phyloP scores from a whole-genome alignment of 257 asterid genomes.

The Primulina huaijiensis region DNA sequence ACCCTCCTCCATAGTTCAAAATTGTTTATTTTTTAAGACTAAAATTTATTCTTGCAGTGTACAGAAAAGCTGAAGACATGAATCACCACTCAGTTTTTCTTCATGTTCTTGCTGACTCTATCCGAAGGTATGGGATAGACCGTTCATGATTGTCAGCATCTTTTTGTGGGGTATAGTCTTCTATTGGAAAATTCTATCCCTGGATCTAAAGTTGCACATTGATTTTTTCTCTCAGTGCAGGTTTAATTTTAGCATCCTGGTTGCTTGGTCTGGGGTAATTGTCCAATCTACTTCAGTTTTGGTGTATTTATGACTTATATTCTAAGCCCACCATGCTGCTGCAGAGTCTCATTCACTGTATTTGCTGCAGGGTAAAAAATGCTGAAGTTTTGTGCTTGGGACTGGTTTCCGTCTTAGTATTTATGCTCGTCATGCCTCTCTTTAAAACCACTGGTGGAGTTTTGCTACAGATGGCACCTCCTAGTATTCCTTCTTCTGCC shows the following conservation, averaged over 20 bases:
- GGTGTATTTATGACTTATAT: conserved; percentile 11
- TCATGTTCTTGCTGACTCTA: conserved; percentile 95
- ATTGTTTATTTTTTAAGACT: neutral
- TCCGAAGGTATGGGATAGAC: conserved; percentile 65
- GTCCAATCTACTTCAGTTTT: neutral
- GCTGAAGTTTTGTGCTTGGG: conserved; percentile 97
- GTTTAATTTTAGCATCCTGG: conserved; percentile 95
- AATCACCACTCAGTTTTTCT: conserved; percentile 89
- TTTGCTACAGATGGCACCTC: conserved; percentile 85
- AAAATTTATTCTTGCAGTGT: conserved; percentile 46
- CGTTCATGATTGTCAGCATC: conserved; percentile 1
- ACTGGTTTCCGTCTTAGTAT: conserved; percentile 77
- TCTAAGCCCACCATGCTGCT: neutral
- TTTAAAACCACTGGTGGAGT: conserved; percentile 79
- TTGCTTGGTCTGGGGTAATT: conserved; percentile 88
- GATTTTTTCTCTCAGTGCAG: conserved; percentile 69
- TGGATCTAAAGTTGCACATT: conserved; percentile 32
- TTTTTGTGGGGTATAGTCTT: neutral
- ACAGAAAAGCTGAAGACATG: conserved; percentile 95
- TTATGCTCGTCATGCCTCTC: conserved; percentile 91
- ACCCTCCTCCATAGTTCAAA: neutral
- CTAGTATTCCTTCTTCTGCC: conserved; percentile 75
- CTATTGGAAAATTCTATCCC: conserved; percentile 9
- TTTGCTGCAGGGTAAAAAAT: conserved; percentile 62
- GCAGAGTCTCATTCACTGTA: conserved; percentile 12